A percentile compares a stretch with the other conserved stretches of the same genome.
Evolutionary conservation across 129 eudicot species (phyloP).

Genomic region (Tanacetum coccineum): DNA sequence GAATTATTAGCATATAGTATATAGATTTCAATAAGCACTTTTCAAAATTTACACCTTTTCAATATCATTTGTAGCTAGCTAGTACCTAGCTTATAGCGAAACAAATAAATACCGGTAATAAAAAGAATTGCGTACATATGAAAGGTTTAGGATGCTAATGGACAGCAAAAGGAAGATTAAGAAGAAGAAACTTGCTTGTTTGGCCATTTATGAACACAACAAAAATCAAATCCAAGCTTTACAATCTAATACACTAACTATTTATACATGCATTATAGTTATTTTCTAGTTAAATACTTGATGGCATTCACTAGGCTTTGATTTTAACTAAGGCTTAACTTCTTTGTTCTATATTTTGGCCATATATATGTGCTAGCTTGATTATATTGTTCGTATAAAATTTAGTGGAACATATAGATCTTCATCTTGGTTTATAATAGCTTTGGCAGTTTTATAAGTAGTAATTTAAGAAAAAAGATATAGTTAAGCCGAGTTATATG

Average conservation of each 20-base stretch:
- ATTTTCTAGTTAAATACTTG: conserved; percentile 13
- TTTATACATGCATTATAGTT: not conserved
- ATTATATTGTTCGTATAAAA: not conserved
- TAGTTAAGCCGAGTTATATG: not conserved
- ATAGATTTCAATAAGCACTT: too few species aligned
- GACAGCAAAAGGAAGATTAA: conserved; percentile 15
- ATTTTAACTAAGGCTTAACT: conserved; percentile 10
- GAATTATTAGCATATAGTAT: not conserved
- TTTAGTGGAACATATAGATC: not conserved
- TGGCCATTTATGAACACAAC: conserved; percentile 19
- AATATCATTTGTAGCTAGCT: not conserved
- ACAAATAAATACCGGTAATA: not conserved
- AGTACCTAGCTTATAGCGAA: not conserved
- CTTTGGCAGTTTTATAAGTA: not conserved
- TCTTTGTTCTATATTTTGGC: not conserved
- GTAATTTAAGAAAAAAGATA: not conserved
- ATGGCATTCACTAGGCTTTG: conserved; percentile 23
- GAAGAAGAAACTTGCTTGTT: conserved; percentile 22
- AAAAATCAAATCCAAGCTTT: not conserved
- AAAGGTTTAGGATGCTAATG: conserved; percentile 14
- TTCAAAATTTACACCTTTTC: too few species aligned
- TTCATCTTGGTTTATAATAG: not conserved
- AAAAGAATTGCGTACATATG: conserved; percentile 17
- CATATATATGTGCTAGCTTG: not conserved
- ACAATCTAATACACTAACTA: conserved; percentile 9